Evolutionary conservation across 2,329 filamentous ascomycete genomes (phyloP).

Genomic region (Penicillium oxalicum): DNA sequence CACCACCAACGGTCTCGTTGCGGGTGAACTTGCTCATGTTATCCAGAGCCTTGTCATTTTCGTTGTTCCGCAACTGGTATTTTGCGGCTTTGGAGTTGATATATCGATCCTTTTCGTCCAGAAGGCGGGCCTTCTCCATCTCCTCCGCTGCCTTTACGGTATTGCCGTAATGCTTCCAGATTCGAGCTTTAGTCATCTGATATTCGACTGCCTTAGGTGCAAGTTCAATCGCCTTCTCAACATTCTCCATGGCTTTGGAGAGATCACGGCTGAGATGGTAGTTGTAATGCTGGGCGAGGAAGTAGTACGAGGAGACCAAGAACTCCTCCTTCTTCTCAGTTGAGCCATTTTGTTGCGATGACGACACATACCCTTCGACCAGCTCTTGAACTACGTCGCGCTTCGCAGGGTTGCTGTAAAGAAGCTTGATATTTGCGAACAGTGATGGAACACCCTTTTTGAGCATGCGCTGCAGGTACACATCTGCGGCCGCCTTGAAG

Average conservation of each 20-base stretch:
- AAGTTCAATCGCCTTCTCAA: constrained; percentile 75
- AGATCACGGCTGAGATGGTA: constrained; percentile 83
- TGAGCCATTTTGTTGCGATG: constrained; percentile 45
- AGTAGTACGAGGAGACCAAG: constrained; percentile 77
- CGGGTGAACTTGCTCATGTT: constrained; percentile 93
- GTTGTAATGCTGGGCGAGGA: constrained; percentile 95
- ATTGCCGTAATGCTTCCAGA: constrained; percentile 86
- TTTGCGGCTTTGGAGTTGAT: constrained; percentile 99
- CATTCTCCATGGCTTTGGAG: constrained; percentile 70
- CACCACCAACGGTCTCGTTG: constrained; percentile 80
- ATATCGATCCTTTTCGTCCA: constrained; percentile 88
- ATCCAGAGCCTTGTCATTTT: constrained; percentile 77
- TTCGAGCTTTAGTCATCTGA: constrained; percentile 89
- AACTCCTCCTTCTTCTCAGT: constrained; percentile 51
- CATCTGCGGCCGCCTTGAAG: constrained; percentile 70
- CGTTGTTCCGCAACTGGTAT: constrained; percentile 87
- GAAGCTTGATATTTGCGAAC: constrained; percentile 91
- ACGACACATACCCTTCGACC: constrained; percentile 66
- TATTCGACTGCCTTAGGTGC: constrained; percentile 81
- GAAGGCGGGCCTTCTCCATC: constrained; percentile 79
- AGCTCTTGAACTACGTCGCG: constrained; percentile 68
- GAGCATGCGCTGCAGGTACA: constrained; percentile 77
- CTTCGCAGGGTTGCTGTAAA: constrained; percentile 75
- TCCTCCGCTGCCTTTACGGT: constrained; percentile 70
- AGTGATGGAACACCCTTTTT: constrained; percentile 91